Evolutionary conservation across 2,329 filamentous ascomycete species (phyloP), one percentile per base, ranked within the genome.

Genomic region (Penicillium verrucosum): DNA sequence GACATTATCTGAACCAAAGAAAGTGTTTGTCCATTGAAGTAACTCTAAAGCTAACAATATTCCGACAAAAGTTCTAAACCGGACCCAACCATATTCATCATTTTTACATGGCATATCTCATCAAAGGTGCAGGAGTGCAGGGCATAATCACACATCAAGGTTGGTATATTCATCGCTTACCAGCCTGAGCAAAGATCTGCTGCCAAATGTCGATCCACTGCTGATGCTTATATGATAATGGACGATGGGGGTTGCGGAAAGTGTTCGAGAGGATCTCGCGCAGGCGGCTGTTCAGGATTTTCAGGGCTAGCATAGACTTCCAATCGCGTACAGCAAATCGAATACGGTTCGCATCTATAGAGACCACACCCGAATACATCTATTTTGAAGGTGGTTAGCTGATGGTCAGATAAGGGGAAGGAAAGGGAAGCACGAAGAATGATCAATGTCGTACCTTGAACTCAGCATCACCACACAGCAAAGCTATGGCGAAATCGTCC

Each of bases 221-320:
- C 71, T 86, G 83, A 65, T 91, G 87, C 68, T 89, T 86, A 25
- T 82, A 78, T 0, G 87, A 71, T 10, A 78, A 61, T 18, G 65
- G 63, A 41, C 68, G 73, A 34, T 75, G 74, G 12, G 78, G 77
- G 36, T 71, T 72, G 18, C 71, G 71, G 77, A 95, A 92, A 23
- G 84, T 82, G 30, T 83, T 81, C 0, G 84, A 85, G 45, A 96
- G 79, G 40, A 95, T 83, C 63, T 96, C 91, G 62, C 88, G 85
- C 18, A 96, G 78, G 27, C 89, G 83, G 2, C 81, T 78, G 21
- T 91, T 84, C 51, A 97, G 78, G 6, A 86, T 85, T 75, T 97
- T 97, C 68, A 99, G 78, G n/a, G 89, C 92, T 36, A 96, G 83
- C 81, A 94, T 87, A 0, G 88, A 88, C 75, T 92, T 95, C 92